A percentile compares a stretch with the other conserved stretches of the same genome.
Conservation (phyloP, 2,329 filamentous ascomycete species). For the Sporothrix inflata region DNA sequence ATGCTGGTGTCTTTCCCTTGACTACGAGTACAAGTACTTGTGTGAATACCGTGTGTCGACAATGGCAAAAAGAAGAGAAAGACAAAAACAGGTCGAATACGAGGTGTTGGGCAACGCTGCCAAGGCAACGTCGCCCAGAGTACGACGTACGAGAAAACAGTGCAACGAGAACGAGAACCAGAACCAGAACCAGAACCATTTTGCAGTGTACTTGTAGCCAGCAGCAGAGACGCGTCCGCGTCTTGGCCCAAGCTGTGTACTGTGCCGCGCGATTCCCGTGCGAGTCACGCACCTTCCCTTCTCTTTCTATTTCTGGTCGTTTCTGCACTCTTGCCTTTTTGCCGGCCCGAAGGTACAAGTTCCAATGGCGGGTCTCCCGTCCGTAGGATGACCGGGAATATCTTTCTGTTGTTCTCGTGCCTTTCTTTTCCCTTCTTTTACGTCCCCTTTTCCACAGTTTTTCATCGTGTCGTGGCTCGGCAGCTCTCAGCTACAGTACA, state of each 20-base stretch:
- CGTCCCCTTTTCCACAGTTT: not conserved
- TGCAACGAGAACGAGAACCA: not conserved
- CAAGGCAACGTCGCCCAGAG: not conserved
- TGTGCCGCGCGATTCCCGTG: not conserved
- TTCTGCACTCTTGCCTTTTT: not conserved
- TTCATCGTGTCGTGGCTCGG: not conserved
- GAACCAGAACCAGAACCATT: too few relatives aligned
- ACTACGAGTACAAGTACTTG: not conserved
- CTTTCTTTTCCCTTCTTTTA: not conserved
- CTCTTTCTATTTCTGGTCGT: not conserved
- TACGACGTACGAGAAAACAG: not conserved
- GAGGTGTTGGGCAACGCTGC: conserved; percentile 9
- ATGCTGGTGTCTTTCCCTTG: not conserved
- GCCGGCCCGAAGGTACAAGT: conserved; percentile 4
- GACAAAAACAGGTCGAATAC: not conserved
- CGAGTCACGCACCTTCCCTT: not conserved
- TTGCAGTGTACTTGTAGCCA: not conserved
- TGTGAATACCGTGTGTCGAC: not conserved
- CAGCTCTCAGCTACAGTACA: conserved; percentile 12
- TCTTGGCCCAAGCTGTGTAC: not conserved
- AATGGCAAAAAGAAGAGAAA: too few relatives aligned
- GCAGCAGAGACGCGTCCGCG: conserved; percentile 14
- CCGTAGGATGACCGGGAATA: not conserved
- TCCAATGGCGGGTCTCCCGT: not conserved
- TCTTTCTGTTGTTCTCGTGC: not conserved